A percentile compares a stretch with the other conserved stretches of the same genome.
Evolutionary conservation across 2,329 filamentous ascomycete genomes (phyloP).

Genomic region (Nigrograna mackinnonii): DNA sequence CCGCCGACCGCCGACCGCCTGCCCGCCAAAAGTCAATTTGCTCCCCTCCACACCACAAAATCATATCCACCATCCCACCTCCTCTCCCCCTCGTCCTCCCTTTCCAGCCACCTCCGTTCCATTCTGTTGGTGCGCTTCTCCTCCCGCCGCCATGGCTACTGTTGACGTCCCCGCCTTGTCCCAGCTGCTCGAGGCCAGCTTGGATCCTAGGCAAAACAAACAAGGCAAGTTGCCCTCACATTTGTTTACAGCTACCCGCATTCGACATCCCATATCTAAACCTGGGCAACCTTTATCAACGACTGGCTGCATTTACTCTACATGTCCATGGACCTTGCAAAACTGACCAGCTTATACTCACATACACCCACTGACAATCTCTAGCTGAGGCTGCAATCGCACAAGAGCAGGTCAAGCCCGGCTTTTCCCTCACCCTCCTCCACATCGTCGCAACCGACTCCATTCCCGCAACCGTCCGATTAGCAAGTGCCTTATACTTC

Average conservation of each 20-base stretch:
- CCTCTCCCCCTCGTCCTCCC: constrained; percentile 3
- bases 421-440: constrained; percentile 83
- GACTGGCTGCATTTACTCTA: too few species aligned
- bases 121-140: constrained; percentile 1
- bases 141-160: constrained; percentile 56
- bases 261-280: too few species aligned
- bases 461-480: constrained; percentile 75
- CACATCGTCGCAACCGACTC: constrained; percentile 82
- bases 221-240: constrained; percentile 69
- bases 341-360: too few species aligned
- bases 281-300: too few species aligned
- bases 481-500: constrained; percentile 90
- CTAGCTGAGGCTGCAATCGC: constrained; percentile 82
- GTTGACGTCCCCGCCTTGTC: constrained; percentile 67
- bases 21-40: background rate
- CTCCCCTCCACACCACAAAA: background rate
- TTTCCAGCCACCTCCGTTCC: background rate
- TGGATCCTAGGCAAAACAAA: constrained; percentile 85
- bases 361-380: constrained; percentile 21
- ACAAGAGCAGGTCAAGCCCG: constrained; percentile 77
- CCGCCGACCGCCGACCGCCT: too few species aligned
- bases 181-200: constrained; percentile 85
- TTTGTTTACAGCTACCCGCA: too few species aligned
- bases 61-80: constrained; percentile 6
- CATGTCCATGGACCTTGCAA: too few species aligned